Evolutionary conservation across 768 basidiomycete genomes (phyloP).

Genomic region (Lactarius hengduanensis): DNA sequence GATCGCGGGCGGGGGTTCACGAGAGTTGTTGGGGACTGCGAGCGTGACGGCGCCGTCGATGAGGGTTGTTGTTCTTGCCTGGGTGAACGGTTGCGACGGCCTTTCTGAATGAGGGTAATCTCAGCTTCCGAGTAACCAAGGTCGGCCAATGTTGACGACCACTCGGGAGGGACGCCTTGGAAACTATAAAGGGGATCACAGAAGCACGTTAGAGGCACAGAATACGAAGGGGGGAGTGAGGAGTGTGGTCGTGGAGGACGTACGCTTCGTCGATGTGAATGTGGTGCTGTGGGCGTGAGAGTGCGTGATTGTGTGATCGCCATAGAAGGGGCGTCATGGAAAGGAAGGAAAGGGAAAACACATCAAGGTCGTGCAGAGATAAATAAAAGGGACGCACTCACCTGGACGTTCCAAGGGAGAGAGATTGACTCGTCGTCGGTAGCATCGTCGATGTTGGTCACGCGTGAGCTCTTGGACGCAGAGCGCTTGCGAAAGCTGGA

Average conservation of each 20-base stretch:
- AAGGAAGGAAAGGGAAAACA: neutral
- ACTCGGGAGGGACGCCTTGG: constrained; percentile 26
- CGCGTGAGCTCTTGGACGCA: constrained; percentile 18
- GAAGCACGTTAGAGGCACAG: neutral
- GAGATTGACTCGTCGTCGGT: constrained; percentile 25
- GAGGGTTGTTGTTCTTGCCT: neutral
- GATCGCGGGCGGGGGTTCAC: constrained; percentile 23
- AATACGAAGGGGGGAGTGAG: neutral
- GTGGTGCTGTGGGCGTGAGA: constrained; percentile 19
- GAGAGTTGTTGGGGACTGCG: constrained; percentile 17
- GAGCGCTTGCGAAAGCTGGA: constrained; percentile 24
- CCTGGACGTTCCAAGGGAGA: constrained; percentile 29
- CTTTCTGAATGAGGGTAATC: constrained; percentile 26
- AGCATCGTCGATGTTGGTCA: constrained; percentile 2
- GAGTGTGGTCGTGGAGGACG: neutral
- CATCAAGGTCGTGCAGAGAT: neutral
- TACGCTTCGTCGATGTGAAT: constrained; percentile 29
- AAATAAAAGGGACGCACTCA: neutral
- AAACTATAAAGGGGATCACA: constrained; percentile 13
- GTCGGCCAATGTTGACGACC: constrained; percentile 22
- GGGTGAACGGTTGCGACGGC: constrained; percentile 25
- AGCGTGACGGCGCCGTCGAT: neutral
- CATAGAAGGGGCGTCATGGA: neutral
- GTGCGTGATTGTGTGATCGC: neutral
- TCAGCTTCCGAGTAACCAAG: constrained; percentile 30